These are phyloP conservation scores for Metroxylon sagu DNA, from an alignment of 176 grass and related monocot genomes.

Conservation along the genomic window DNA sequence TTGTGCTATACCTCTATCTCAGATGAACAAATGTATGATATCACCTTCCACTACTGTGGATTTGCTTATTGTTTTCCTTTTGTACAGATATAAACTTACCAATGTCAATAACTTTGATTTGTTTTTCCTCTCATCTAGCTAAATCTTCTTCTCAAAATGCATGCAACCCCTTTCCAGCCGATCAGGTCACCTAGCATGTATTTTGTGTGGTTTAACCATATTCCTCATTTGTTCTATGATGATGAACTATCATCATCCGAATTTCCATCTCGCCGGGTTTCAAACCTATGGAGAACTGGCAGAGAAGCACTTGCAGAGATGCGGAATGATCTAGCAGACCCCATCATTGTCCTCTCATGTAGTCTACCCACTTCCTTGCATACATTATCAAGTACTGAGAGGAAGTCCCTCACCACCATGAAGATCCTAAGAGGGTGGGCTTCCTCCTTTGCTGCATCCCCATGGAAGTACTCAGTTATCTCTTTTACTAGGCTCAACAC, in stretches of 20 bases:
- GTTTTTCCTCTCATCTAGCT: too few species aligned
- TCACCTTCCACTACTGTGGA: too few species aligned
- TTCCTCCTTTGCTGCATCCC: slow-evolving; percentile 63
- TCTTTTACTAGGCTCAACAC: slow-evolving; percentile 64
- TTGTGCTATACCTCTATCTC: too few species aligned
- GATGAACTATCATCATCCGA: slow-evolving; percentile 78
- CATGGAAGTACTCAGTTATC: slow-evolving; percentile 89
- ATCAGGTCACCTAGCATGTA: too few species aligned
- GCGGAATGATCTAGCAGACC: slow-evolving; percentile 72
- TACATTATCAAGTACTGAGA: slow-evolving; percentile 76
- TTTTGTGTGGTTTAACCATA: too few species aligned
- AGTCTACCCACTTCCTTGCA: slow-evolving; percentile 87
- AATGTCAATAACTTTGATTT: too few species aligned
- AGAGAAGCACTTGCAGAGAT: slow-evolving; percentile 49
- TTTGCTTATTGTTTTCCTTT: too few species aligned
- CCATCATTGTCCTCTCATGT: slow-evolving; percentile 66
- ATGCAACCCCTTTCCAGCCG: too few species aligned
- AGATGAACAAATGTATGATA: too few species aligned
- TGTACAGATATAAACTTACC: too few species aligned
- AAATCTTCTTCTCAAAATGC: too few species aligned
- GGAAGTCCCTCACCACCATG: slow-evolving; percentile 96
- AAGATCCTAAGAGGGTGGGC: slow-evolving; percentile 89
- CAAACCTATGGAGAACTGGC: slow-evolving; percentile 50
- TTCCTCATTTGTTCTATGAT: slow-evolving; percentile 26
- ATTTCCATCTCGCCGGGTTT: slow-evolving; percentile 33